Evolutionary conservation across 345 rosid genomes (phyloP), one percentile per base, ranked within the genome.

Genomic region (Odontarrhena argentea): DNA sequence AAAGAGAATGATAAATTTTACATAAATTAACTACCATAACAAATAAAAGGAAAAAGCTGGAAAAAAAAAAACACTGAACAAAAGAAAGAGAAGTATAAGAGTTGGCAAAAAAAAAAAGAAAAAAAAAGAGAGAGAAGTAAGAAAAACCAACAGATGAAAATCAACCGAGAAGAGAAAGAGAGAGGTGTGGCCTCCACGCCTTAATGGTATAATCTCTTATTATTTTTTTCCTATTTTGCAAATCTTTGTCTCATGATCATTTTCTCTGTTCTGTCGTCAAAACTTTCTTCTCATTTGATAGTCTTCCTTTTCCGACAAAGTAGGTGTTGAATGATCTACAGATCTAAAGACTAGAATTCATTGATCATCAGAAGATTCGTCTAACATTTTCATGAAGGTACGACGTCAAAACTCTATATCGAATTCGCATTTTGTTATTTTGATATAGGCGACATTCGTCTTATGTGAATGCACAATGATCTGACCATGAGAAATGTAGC

Each of bases 151-250:
- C 41, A 57, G 26, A 68, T 58, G 30, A 42, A 30, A 55, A 38
- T 38, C 42, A 45, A 6, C 8, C 2, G 2, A 7, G 15, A 45
- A 45, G 3, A 22, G 14, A 22, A 34, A 40, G 7, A 41, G 34
- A 46, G 25, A 63, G 65, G 71, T 9, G 76, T 72, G 76, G 34
- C 32, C 32, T 57, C 76, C 76, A 72, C 60, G 70, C 70, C 65
- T 57, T 47, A 45, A 30, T 40, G 13, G 48, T 25, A 18, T 68
- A 50, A 26, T 41, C 40, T 52, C 2, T 37, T 22, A 0, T 8
- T 32, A 8, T 8, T 1, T 10, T 32, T 43, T 48, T 46, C 7
- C 25, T 43, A 61, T 44, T 37, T 55, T 55, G 54, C 48, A 71
- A 71, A 63, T 46, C 37, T 53, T 44, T 55, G 22, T 36, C 66